Percentiles rank a stretch among this genome's conserved stretches.
Evolutionary conservation across 2,329 filamentous ascomycete species (phyloP).

Genomic region (Catunica adiposa): DNA sequence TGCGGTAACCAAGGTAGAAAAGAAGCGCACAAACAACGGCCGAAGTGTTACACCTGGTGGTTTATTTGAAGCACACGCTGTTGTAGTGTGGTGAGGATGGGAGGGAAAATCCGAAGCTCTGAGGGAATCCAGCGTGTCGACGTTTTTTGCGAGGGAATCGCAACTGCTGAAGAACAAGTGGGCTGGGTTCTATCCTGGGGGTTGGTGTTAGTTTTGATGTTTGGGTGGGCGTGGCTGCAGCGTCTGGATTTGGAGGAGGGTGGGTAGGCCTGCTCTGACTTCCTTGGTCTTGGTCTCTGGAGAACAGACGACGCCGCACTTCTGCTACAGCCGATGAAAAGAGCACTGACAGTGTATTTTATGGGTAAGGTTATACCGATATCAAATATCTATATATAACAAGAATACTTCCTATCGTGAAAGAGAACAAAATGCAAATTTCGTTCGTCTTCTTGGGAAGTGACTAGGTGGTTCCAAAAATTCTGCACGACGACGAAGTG

Average conservation of each 20-base stretch:
- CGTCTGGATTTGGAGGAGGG: no score
- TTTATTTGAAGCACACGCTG: slow-evolving; percentile 9
- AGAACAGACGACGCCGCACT: neutral
- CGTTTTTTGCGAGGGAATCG: neutral
- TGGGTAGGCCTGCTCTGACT: neutral
- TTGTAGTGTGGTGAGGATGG: slow-evolving; percentile 8
- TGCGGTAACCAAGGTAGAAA: slow-evolving; percentile 9
- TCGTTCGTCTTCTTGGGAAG: neutral
- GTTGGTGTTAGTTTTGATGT: neutral
- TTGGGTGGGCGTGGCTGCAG: neutral
- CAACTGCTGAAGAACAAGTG: neutral
- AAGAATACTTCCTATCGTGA: no score
- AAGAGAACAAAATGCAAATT: neutral
- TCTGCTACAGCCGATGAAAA: no score
- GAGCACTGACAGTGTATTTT: no score
- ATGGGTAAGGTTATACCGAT: no score
- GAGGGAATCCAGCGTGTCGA: slow-evolving; percentile 14
- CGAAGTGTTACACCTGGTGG: slow-evolving; percentile 9
- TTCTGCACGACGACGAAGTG: no score
- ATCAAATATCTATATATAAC: no score
- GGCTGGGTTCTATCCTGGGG: neutral
- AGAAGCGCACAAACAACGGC: slow-evolving; percentile 13
- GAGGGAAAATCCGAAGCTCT: slow-evolving; percentile 12
- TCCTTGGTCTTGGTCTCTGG: neutral
- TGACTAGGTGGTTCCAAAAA: no score